These are phyloP conservation scores for Xylaria castorea DNA, from an alignment of 495 filamentous ascomycete species.

Conservation along the genomic window DNA sequence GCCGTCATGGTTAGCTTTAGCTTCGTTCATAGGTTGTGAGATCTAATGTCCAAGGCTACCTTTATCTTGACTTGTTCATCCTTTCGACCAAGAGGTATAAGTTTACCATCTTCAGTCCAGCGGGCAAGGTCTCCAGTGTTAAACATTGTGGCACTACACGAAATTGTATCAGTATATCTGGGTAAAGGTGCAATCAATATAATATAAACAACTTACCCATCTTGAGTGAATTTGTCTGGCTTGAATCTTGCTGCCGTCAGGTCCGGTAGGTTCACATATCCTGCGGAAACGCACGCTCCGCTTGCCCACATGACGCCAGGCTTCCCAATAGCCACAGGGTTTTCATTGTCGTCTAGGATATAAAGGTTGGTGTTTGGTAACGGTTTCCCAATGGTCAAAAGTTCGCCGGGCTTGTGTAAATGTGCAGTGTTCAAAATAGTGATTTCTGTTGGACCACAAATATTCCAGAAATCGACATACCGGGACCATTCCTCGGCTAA, in stretches of 20 bases:
- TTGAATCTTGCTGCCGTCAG: conserved; percentile 42
- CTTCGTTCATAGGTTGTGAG: not conserved
- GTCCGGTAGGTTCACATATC: conserved; percentile 47
- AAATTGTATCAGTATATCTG: conserved; percentile 3
- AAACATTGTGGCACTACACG: conserved; percentile 41
- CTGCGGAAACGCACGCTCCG: conserved; percentile 44
- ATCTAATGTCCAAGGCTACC: conserved; percentile 12
- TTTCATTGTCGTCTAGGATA: conserved; percentile 46
- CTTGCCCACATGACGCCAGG: conserved; percentile 50
- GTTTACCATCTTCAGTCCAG: conserved; percentile 43
- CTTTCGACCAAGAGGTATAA: conserved; percentile 42
- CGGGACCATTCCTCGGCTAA: conserved; percentile 46
- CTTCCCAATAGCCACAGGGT: conserved; percentile 42
- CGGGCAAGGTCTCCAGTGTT: conserved; percentile 46
- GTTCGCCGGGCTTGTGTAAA: conserved; percentile 38
- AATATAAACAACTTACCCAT: conserved; percentile 36
- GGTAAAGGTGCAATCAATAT: not conserved
- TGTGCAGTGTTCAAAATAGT: conserved; percentile 48
- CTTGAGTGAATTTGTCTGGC: conserved; percentile 42
- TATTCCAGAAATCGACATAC: conserved; percentile 43
- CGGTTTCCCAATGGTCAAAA: conserved; percentile 47
- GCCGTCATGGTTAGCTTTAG: conserved; percentile 17
- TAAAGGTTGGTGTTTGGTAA: conserved; percentile 49
- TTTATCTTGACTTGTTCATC: conserved; percentile 52
- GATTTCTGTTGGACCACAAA: conserved; percentile 50